Evolutionary conservation across 441 rosid species (phyloP), one percentile per base, ranked within the genome.

Genomic region (Mallotus repandus): DNA sequence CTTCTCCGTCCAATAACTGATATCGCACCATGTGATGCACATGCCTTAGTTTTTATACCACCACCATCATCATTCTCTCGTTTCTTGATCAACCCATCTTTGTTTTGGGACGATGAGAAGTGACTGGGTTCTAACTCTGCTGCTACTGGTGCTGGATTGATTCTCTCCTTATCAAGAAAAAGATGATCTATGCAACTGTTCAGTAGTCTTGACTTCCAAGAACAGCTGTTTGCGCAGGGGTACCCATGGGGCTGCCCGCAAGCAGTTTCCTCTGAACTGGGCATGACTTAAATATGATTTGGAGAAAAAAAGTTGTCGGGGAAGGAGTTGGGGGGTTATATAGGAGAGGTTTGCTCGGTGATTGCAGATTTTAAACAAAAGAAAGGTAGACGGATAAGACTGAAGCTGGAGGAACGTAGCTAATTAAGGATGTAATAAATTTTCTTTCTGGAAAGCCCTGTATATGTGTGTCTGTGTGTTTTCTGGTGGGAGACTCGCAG

Each of bases 1-100:
- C 85, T 73, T 49, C 74, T 68, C 73, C 80, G 75, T 9, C 88
- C 86, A 18, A 79, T 80, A 63, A 80, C 79, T 13, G 84, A 82
- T 11, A 82, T 73, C 21, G 77, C 49, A 29, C 86, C 86, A 35
- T 82, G 76, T 0, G 77, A 81, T 12, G n/a, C 25, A 56, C 81
- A 45, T 56, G 35, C 38, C 69, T 4, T 7, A 12, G 22, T 49
- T 29, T 32, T 25, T 41, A n/a, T 57, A 1, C 56, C 65, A 46
- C 25, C 67, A 29, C 22, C 73, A 38, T 38, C 41, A 38, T 22
- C 2, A 46, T 2, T 48, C 2, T 19, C 35, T 13, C 8, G 15
- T 4, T 59, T 29, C 65, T 15, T 54, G 12, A 19, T 56, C 13
- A 9, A 9, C 32, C 50, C 48, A 2, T 3, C 74, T 32, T 59